A percentile compares a stretch with the other conserved stretches of the same genome.
Evolutionary conservation across 2,329 filamentous ascomycete species (phyloP).

Genomic region (Neofusicoccum ribis): DNA sequence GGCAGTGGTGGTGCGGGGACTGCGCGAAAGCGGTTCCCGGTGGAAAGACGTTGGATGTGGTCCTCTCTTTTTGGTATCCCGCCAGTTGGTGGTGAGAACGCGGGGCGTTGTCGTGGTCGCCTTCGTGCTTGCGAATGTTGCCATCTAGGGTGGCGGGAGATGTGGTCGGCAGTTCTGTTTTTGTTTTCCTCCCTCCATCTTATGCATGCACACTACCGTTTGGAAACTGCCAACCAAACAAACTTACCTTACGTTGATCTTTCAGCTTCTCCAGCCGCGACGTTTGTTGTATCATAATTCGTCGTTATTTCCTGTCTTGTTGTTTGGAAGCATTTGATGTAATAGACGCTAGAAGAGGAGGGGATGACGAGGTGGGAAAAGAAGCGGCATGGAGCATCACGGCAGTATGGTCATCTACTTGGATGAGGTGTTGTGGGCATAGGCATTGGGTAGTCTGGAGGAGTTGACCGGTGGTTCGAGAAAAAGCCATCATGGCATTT

Average conservation of each 20-base stretch:
- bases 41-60: not conserved
- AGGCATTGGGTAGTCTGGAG: too few relatives aligned
- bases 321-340: not conserved
- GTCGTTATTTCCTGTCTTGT: not conserved
- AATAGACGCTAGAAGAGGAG: not conserved
- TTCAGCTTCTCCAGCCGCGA: not conserved
- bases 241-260: not conserved
- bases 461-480: too few relatives aligned
- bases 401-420: too few relatives aligned
- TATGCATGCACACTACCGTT: too few relatives aligned
- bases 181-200: not conserved
- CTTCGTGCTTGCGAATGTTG: not conserved
- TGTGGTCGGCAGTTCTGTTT: not conserved
- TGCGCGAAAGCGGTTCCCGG: not conserved
- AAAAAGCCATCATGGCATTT: too few relatives aligned
- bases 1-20: not conserved
- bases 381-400: too few relatives aligned
- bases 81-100: not conserved
- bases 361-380: too few relatives aligned
- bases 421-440: too few relatives aligned
- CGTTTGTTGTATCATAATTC: not conserved
- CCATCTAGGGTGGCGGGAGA: not conserved
- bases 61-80: not conserved
- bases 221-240: too few relatives aligned
- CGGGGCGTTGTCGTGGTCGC: not conserved